phyloP scores from a whole-genome alignment of 140 eudicot species.

The Senecio squalidus region DNA sequence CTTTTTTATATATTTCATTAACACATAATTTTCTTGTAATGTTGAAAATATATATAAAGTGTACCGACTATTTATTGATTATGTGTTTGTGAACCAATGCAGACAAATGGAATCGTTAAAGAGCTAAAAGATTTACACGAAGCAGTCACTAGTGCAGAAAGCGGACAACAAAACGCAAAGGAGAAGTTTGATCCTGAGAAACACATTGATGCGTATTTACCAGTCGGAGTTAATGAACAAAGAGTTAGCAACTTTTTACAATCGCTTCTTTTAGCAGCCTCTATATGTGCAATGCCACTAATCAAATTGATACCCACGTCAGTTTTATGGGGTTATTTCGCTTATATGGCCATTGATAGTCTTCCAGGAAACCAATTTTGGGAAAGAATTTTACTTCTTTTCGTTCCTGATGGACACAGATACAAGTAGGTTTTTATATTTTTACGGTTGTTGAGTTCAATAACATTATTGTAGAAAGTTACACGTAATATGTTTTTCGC shows the following conservation, averaged over 20 bases:
- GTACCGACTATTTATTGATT: not conserved
- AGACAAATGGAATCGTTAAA: conserved; percentile 27
- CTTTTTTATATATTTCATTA: too few relatives aligned
- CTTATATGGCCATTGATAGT: conserved; percentile 57
- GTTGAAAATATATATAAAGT: too few relatives aligned
- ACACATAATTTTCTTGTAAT: too few relatives aligned
- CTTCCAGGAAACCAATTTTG: conserved; percentile 53
- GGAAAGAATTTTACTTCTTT: conserved; percentile 41
- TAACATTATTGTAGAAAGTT: too few relatives aligned
- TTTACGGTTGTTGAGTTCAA: too few relatives aligned
- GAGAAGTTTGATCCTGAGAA: conserved; percentile 33
- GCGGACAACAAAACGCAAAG: conserved; percentile 4
- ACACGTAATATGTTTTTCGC: too few relatives aligned
- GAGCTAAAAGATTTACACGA: conserved; percentile 43
- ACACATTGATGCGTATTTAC: conserved; percentile 42
- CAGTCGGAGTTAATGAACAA: conserved; percentile 52
- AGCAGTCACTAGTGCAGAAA: conserved; percentile 35
- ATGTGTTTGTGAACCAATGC: not conserved
- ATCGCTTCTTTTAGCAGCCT: conserved; percentile 40
- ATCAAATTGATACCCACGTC: conserved; percentile 47
- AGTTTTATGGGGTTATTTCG: conserved; percentile 57
- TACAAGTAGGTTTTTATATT: conserved; percentile 30
- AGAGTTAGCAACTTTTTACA: conserved; percentile 50
- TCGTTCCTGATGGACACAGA: conserved; percentile 28
- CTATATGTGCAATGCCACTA: conserved; percentile 42